Evolutionary conservation across 148 eudicot genomes (phyloP).

Genomic region (Rhododendron williamsianum): DNA sequence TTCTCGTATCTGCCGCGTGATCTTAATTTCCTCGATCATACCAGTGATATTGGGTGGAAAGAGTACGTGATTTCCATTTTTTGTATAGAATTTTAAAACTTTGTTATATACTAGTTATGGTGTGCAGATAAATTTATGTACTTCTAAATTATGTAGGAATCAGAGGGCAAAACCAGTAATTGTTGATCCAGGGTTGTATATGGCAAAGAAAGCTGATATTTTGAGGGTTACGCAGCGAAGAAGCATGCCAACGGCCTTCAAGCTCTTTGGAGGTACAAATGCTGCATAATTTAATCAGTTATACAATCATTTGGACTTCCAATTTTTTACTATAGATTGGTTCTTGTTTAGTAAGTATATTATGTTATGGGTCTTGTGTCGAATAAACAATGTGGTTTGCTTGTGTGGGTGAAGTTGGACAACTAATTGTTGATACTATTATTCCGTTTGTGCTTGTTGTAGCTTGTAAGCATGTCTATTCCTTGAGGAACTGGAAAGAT

Average conservation of each 20-base stretch:
- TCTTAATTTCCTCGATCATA: constrained; percentile 89
- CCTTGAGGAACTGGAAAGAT: neutral
- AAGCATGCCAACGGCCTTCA: constrained; percentile 89
- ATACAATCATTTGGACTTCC: neutral
- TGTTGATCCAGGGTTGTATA: constrained; percentile 86
- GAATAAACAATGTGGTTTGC: neutral
- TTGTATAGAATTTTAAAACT: too few species aligned
- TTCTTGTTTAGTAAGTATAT: neutral
- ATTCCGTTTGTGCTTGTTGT: neutral
- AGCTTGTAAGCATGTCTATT: neutral
- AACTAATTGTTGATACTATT: neutral
- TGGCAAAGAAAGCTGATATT: constrained; percentile 66
- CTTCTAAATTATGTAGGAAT: constrained; percentile 35
- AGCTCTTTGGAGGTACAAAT: constrained; percentile 79
- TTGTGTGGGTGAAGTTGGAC: constrained; percentile 1
- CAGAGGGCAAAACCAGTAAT: constrained; percentile 86
- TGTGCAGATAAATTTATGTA: neutral
- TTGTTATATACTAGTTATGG: neutral
- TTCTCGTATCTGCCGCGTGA: constrained; percentile 78
- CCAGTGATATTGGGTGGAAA: constrained; percentile 94
- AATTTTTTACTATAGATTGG: neutral
- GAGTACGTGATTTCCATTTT: constrained; percentile 45
- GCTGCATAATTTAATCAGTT: neutral
- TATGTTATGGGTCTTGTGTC: neutral
- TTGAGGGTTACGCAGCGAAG: constrained; percentile 83